A percentile compares a stretch with the other conserved stretches of the same genome.
Conservation (phyloP, 129 eudicot genomes). For the Mikania micrantha region DNA sequence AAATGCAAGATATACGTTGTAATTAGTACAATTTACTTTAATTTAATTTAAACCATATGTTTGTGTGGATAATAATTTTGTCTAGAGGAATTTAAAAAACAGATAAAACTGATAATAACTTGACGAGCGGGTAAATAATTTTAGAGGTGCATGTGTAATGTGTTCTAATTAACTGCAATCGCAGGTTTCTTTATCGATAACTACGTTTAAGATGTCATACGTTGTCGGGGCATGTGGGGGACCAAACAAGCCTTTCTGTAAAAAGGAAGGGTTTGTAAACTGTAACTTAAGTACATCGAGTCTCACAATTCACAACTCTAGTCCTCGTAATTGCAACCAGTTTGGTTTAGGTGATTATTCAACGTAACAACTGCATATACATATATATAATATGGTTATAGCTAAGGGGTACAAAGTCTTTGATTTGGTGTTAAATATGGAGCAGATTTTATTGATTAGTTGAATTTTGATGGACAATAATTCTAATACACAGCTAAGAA, state of each 20-base stretch:
- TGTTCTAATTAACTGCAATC: background rate
- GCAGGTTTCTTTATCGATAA: conserved; percentile 15
- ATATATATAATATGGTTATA: background rate
- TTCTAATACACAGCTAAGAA: background rate
- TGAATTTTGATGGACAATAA: conserved; percentile 1
- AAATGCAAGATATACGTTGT: background rate
- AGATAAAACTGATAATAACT: background rate
- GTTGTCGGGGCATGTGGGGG: conserved; percentile 35
- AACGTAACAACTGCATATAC: background rate
- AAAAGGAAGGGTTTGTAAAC: conserved; percentile 11
- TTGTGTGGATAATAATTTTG: background rate
- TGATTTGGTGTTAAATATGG: conserved; percentile 19
- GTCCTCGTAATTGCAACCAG: conserved; percentile 11
- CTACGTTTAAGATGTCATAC: conserved; percentile 26
- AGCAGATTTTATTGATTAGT: conserved; percentile 21
- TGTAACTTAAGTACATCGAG: conserved; percentile 20
- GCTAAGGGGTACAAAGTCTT: conserved; percentile 13
- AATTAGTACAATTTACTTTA: too few species aligned
- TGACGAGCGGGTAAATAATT: background rate
- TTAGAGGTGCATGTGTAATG: too few species aligned
- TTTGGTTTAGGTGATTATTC: conserved; percentile 8
- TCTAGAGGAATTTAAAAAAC: background rate
- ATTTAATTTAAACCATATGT: background rate
- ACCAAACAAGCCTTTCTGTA: conserved; percentile 26
- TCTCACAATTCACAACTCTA: conserved; percentile 14